Evolutionary conservation across 2,329 filamentous ascomycete species (phyloP).

Genomic region (Macrophomina pseudophaseolina): DNA sequence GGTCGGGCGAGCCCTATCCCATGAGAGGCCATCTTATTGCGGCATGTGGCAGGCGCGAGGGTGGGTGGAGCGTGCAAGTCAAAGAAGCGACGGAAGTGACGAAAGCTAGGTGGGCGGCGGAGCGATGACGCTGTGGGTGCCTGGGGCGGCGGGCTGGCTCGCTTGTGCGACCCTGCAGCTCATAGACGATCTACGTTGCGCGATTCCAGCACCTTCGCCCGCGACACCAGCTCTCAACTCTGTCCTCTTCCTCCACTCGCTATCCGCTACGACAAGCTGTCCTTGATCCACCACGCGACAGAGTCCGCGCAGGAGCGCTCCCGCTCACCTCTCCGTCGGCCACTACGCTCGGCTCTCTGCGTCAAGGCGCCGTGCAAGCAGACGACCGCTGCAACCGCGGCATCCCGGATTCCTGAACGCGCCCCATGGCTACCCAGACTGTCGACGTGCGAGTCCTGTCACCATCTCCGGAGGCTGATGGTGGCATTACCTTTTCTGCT

Average conservation of each 20-base stretch:
- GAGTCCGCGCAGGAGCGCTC: slow-evolving; percentile 6
- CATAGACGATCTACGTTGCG: slow-evolving; percentile 18
- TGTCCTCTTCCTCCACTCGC: slow-evolving; percentile 8
- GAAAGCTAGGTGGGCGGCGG: neutral
- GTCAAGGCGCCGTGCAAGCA: neutral
- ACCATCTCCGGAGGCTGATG: slow-evolving; percentile 45
- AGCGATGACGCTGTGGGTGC: slow-evolving; percentile 24
- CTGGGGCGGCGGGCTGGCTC: slow-evolving; percentile 18
- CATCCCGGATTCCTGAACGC: slow-evolving; percentile 33
- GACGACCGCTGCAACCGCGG: slow-evolving; percentile 36
- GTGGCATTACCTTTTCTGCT: slow-evolving; percentile 39
- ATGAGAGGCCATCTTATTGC: slow-evolving; percentile 8
- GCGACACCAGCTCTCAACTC: slow-evolving; percentile 3
- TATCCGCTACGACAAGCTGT: neutral
- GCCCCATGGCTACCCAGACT: slow-evolving; percentile 15
- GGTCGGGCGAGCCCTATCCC: slow-evolving; percentile 24
- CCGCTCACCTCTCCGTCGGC: neutral
- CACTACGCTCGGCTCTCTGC: slow-evolving; percentile 28
- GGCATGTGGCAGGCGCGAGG: slow-evolving; percentile 15
- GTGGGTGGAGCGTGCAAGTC: neutral
- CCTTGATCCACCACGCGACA: slow-evolving; percentile 4
- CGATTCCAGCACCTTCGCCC: slow-evolving; percentile 16
- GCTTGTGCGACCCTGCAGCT: slow-evolving; percentile 21
- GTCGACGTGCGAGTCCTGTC: slow-evolving; percentile 48
- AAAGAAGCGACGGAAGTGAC: neutral